Conservation (phyloP, 78 protist species). For the Polysphondylium violaceum region DNA sequence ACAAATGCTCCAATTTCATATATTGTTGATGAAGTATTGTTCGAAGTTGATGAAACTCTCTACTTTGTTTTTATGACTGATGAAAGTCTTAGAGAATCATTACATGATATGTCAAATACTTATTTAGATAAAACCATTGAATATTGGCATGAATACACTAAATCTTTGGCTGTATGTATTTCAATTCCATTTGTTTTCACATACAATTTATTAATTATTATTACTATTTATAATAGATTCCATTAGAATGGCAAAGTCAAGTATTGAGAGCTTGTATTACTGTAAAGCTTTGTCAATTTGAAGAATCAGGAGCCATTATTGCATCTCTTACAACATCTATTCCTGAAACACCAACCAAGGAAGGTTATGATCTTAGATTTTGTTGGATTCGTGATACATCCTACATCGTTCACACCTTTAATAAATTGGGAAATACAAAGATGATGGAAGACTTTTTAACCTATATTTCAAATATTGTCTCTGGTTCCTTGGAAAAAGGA, state of each 20-base stretch:
- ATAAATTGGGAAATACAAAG: slow-evolving; percentile 70
- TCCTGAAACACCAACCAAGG: slow-evolving; percentile 54
- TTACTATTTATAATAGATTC: slow-evolving; percentile 48
- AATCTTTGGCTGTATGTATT: slow-evolving; percentile 66
- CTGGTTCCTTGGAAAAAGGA: slow-evolving; percentile 64
- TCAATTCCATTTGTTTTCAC: neutral
- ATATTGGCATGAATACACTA: slow-evolving; percentile 80
- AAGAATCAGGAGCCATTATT: slow-evolving; percentile 85
- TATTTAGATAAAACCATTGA: slow-evolving; percentile 77
- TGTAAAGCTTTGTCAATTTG: slow-evolving; percentile 79
- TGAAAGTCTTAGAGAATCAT: slow-evolving; percentile 70
- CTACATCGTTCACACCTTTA: slow-evolving; percentile 70
- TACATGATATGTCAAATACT: slow-evolving; percentile 39
- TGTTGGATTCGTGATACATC: slow-evolving; percentile 79
- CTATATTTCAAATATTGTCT: slow-evolving; percentile 78
- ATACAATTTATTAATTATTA: neutral
- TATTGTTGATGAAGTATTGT: slow-evolving; percentile 80
- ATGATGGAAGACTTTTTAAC: slow-evolving; percentile 83
- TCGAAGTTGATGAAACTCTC: slow-evolving; percentile 76
- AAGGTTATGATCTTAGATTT: slow-evolving; percentile 60
- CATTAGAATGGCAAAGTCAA: slow-evolving; percentile 85
- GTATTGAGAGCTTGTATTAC: slow-evolving; percentile 85
- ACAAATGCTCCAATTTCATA: slow-evolving; percentile 87
- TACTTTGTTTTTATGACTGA: slow-evolving; percentile 81
- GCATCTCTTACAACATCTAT: slow-evolving; percentile 84